A percentile compares a stretch with the other conserved stretches of the same genome.
Conservation (phyloP, 768 basidiomycete genomes). For the Tulasnella sp. region DNA sequence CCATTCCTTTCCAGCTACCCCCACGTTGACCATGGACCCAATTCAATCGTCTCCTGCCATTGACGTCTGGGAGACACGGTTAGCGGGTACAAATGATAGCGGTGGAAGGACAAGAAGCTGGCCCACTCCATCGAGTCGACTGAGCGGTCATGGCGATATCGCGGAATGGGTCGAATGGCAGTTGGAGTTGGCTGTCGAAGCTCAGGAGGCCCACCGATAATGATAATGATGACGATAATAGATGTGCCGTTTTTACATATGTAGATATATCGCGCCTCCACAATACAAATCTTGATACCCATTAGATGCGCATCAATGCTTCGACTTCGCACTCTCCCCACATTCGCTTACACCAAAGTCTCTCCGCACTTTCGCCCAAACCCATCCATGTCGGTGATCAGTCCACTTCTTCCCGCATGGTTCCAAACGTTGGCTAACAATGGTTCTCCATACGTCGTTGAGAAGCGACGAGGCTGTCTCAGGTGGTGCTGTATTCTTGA, state of each 20-base stretch:
- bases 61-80: background rate
- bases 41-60: background rate
- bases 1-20: background rate
- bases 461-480: slow-evolving; percentile 7
- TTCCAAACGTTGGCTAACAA: slow-evolving; percentile 8
- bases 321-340: background rate
- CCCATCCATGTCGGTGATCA: slow-evolving; percentile 51
- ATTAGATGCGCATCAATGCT: background rate
- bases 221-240: background rate
- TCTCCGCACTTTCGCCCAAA: slow-evolving; percentile 3
- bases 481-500: background rate
- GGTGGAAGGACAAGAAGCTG: background rate
- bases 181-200: background rate
- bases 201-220: background rate
- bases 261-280: background rate
- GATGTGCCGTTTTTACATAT: slow-evolving; percentile 2
- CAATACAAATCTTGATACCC: background rate
- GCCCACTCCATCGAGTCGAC: background rate
- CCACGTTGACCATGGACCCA: background rate
- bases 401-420: slow-evolving; percentile 47
- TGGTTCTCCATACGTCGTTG: background rate
- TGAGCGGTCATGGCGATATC: background rate
- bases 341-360: background rate
- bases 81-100: background rate
- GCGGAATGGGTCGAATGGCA: background rate